These are phyloP conservation scores for Vanrija sp. DNA, from an alignment of 1,284 basidiomycete species.

Conservation along the genomic window DNA sequence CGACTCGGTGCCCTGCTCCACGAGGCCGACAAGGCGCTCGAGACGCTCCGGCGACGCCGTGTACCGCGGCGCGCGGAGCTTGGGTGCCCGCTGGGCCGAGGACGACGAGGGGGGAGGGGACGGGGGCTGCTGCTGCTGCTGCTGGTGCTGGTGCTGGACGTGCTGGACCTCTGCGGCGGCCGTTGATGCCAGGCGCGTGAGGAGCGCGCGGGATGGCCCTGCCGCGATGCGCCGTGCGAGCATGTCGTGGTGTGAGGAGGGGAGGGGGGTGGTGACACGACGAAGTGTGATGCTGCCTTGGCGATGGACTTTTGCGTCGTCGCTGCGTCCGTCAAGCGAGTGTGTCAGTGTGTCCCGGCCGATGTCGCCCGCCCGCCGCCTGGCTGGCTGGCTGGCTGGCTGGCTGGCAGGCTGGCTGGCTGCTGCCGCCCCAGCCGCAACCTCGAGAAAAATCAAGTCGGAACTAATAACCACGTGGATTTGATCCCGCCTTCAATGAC, in stretches of 20 bases:
- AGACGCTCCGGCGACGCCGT: background rate
- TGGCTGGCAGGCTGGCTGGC: no score
- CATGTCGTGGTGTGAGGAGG: conserved; percentile 4
- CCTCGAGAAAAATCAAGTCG: background rate
- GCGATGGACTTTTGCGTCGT: background rate
- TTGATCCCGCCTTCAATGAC: no score
- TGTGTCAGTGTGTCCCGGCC: no score
- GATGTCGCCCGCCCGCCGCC: background rate
- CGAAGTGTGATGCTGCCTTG: background rate
- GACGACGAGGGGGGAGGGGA: background rate
- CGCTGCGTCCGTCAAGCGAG: background rate
- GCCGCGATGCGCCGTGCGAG: conserved; percentile 10
- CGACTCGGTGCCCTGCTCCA: background rate
- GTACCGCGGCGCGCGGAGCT: background rate
- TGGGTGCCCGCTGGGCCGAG: no score
- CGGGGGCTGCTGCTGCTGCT: background rate
- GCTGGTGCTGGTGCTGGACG: background rate
- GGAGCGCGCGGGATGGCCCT: conserved; percentile 8
- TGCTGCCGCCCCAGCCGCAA: background rate
- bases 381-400: no score
- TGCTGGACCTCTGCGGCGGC: background rate
- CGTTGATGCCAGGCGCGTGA: background rate
- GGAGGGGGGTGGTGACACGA: background rate
- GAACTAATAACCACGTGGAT: background rate
- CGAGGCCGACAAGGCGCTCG: background rate